These are phyloP conservation scores for Alternaria triticina DNA, from an alignment of 2,329 filamentous ascomycete species.

Conservation along the genomic window DNA sequence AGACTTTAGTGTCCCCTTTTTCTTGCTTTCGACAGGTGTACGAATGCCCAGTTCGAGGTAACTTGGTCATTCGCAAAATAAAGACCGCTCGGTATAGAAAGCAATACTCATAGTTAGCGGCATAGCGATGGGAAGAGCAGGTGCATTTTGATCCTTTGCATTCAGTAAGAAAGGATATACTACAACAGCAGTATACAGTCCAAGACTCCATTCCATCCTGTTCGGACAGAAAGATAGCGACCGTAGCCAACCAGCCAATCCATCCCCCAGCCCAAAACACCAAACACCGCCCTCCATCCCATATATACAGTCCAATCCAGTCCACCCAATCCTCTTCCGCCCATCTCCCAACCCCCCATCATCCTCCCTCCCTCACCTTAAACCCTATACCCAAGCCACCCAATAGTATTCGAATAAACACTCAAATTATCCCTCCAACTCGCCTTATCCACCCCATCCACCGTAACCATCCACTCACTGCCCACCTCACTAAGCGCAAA, in stretches of 20 bases:
- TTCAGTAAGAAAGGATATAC: neutral
- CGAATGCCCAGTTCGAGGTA: too few species aligned
- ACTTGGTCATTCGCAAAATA: too few species aligned
- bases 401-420: conserved; percentile 45
- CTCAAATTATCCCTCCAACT: conserved; percentile 57
- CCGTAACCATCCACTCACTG: conserved; percentile 55
- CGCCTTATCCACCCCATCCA: conserved; percentile 53
- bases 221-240: neutral
- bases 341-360: neutral
- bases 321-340: neutral
- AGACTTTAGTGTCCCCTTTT: too few species aligned
- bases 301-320: neutral
- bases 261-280: neutral
- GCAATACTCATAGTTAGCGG: too few species aligned
- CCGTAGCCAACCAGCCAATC: neutral
- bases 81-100: too few species aligned
- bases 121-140: too few species aligned
- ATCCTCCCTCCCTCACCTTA: neutral
- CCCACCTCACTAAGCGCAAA: conserved; percentile 60
- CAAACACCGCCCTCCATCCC: neutral
- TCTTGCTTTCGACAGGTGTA: too few species aligned
- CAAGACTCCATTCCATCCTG: neutral
- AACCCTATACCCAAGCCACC: conserved; percentile 43
- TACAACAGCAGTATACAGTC: neutral
- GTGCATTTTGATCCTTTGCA: neutral